Evolutionary conservation across 2,329 filamentous ascomycete species (phyloP).

Genomic region (Corynespora cassiicola): DNA sequence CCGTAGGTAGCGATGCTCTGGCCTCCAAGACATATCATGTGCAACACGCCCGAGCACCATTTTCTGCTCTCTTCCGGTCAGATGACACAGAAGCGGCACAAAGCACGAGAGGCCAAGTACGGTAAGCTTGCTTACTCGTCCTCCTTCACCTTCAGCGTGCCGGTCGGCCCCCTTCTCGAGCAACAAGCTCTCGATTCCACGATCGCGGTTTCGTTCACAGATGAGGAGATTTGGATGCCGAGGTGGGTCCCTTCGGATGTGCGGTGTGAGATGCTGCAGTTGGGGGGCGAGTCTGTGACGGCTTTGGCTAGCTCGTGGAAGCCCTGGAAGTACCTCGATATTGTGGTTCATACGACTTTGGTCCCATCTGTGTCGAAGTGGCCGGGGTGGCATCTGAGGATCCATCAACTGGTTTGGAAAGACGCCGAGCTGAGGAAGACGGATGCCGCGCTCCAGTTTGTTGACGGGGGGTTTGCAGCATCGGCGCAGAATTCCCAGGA

Average conservation of each 20-base stretch:
- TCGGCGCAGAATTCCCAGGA: conserved; percentile 15
- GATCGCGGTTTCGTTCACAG: conserved; percentile 21
- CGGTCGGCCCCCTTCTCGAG: conserved; percentile 42
- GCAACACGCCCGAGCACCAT: conserved; percentile 33
- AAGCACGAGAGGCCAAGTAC: conserved; percentile 24
- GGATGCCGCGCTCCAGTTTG: conserved; percentile 3
- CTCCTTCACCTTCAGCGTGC: conserved; percentile 54
- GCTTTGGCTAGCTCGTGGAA: conserved; percentile 16
- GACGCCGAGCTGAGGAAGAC: neutral
- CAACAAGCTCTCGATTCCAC: conserved; percentile 37
- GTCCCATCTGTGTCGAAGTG: conserved; percentile 11
- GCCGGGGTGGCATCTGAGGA: conserved; percentile 20
- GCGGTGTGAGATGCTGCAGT: neutral
- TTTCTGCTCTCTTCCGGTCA: conserved; percentile 22
- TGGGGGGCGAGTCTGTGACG: conserved; percentile 5
- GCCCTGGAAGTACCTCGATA: conserved; percentile 12
- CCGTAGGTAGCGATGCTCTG: conserved; percentile 12
- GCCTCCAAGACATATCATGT: conserved; percentile 51
- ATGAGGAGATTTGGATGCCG: conserved; percentile 26
- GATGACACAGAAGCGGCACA: conserved; percentile 15
- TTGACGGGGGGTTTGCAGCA: conserved; percentile 21
- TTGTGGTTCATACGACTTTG: conserved; percentile 13
- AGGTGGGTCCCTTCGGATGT: conserved; percentile 25
- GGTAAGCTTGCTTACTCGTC: conserved; percentile 50
- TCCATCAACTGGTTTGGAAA: conserved; percentile 9